phyloP scores from a whole-genome alignment of 169 alveolate species.

The Plasmodium blacklocki region DNA sequence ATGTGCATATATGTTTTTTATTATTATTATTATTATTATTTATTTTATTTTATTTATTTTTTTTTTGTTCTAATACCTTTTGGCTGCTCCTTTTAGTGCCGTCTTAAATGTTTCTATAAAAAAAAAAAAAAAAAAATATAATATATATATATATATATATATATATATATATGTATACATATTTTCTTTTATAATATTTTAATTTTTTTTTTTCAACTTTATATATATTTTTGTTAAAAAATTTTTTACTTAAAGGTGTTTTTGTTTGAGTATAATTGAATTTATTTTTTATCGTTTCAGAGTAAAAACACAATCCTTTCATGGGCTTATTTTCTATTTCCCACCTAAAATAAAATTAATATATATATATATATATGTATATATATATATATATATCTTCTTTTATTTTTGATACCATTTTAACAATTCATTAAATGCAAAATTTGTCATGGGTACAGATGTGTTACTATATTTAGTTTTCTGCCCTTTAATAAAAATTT shows the following conservation, averaged over 20 bases:
- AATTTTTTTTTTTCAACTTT: neutral
- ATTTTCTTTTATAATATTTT: neutral
- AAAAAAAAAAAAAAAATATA: no score
- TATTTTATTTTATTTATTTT: no score
- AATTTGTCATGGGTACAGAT: slow-evolving; percentile 80
- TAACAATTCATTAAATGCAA: slow-evolving; percentile 78
- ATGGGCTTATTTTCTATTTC: slow-evolving; percentile 80
- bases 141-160: neutral
- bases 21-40: no score
- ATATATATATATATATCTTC: neutral
- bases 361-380: neutral
- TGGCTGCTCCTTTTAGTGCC: slow-evolving; percentile 84
- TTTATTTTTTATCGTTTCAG: slow-evolving; percentile 71
- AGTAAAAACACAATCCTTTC: slow-evolving; percentile 80
- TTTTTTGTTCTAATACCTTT: slow-evolving; percentile 54
- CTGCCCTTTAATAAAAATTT: slow-evolving; percentile 78
- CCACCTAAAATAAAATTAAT: slow-evolving; percentile 73
- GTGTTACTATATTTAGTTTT: slow-evolving; percentile 81
- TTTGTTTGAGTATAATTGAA: slow-evolving; percentile 66
- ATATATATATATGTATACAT: neutral
- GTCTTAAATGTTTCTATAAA: slow-evolving; percentile 80
- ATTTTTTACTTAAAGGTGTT: slow-evolving; percentile 76
- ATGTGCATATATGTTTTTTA: no score
- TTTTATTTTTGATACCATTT: slow-evolving; percentile 64
- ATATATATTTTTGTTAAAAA: neutral